Evolutionary conservation across 106 monocot genomes (phyloP).

Genomic region (Iris macrosiphon): DNA sequence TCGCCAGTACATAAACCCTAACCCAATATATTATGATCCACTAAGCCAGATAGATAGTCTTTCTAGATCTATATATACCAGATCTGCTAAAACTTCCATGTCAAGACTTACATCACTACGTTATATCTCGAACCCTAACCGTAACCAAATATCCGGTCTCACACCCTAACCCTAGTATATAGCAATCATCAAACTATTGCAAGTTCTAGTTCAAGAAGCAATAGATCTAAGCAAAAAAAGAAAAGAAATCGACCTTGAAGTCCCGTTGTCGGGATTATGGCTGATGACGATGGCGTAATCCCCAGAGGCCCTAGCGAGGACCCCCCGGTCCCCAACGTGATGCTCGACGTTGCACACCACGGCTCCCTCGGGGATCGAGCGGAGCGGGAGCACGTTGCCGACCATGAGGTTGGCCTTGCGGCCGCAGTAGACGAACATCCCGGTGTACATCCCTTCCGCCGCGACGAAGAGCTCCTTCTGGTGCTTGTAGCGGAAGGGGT

Average conservation of each 20-base stretch:
- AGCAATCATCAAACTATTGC: too few relatives aligned
- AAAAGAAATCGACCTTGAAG: conserved; percentile 11
- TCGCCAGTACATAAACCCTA: too few relatives aligned
- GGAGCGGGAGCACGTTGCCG: conserved; percentile 44
- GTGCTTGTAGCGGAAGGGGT: conserved; percentile 52
- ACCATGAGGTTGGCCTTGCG: conserved; percentile 50
- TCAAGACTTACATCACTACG: too few relatives aligned
- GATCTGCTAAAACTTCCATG: too few relatives aligned
- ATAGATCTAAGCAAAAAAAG: not conserved
- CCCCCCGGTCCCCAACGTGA: conserved; percentile 36
- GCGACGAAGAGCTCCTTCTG: conserved; percentile 58
- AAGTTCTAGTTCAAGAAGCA: too few relatives aligned
- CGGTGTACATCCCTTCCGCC: conserved; percentile 57
- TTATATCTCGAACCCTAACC: too few relatives aligned
- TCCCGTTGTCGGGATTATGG: conserved; percentile 45
- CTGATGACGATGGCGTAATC: conserved; percentile 50
- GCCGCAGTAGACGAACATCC: conserved; percentile 52
- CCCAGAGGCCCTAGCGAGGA: conserved; percentile 31
- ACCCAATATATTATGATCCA: too few relatives aligned
- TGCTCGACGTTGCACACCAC: conserved; percentile 46
- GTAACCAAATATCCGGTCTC: too few relatives aligned
- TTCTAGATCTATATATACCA: too few relatives aligned
- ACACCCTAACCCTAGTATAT: too few relatives aligned
- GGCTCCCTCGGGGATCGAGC: conserved; percentile 42
- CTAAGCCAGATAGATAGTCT: too few relatives aligned